These are phyloP conservation scores for Ustilago cynodontis DNA, from an alignment of 1,284 basidiomycete species.

Conservation along the genomic window DNA sequence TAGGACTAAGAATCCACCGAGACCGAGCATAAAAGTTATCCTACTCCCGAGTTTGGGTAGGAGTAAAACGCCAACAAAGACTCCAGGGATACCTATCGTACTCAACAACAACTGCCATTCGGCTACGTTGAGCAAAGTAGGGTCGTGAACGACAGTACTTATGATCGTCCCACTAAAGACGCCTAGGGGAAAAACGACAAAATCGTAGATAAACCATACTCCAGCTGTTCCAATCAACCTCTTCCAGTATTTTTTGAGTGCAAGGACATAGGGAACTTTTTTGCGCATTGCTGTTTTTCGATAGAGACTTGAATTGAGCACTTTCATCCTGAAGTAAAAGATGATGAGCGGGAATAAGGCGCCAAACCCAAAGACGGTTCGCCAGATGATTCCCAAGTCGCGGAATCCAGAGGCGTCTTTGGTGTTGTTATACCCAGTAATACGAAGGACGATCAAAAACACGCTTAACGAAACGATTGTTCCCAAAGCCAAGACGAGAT, in stretches of 20 bases:
- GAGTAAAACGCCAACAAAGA: constrained; percentile 73
- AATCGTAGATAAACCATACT: constrained; percentile 74
- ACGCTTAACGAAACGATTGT: constrained; percentile 80
- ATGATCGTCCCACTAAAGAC: constrained; percentile 65
- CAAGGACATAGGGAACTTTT: constrained; percentile 77
- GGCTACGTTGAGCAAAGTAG: constrained; percentile 72
- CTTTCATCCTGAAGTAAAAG: constrained; percentile 76
- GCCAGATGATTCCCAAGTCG: constrained; percentile 80
- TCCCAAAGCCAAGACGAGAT: constrained; percentile 68
- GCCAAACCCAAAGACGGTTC: constrained; percentile 80
- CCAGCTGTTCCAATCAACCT: constrained; percentile 51
- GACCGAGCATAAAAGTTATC: constrained; percentile 77
- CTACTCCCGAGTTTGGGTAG: constrained; percentile 38
- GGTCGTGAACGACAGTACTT: constrained; percentile 74
- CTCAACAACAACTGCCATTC: constrained; percentile 81
- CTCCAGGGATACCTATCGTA: constrained; percentile 78
- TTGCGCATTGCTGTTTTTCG: constrained; percentile 49
- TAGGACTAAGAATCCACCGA: constrained; percentile 80
- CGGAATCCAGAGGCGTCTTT: constrained; percentile 73
- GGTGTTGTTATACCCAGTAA: constrained; percentile 43
- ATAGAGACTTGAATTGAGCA: constrained; percentile 47
- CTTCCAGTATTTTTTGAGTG: constrained; percentile 78
- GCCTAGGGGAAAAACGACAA: constrained; percentile 82
- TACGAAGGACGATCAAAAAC: constrained; percentile 80
- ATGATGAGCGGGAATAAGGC: constrained; percentile 79